Evolutionary conservation across 768 basidiomycete genomes (phyloP).

Genomic region (Amanita subjunquillea): DNA sequence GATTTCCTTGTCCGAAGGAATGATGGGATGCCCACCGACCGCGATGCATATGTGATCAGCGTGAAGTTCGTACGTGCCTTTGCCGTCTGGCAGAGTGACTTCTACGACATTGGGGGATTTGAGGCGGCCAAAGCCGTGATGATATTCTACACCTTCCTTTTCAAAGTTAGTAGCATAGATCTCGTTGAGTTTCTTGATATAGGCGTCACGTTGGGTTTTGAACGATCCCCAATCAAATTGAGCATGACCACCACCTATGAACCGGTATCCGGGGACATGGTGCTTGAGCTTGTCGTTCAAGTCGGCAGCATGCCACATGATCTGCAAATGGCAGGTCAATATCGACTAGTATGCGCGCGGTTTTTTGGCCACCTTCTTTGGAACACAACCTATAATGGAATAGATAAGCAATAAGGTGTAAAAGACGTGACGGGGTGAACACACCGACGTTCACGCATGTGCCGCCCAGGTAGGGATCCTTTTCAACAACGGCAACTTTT

Average conservation of each 20-base stretch:
- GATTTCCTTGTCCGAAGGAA: conserved; percentile 69
- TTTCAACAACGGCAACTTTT: conserved; percentile 87
- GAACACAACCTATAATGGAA: conserved; percentile 68
- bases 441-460: conserved; percentile 97
- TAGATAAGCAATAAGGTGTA: neutral
- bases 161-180: conserved; percentile 88
- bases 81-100: conserved; percentile 58
- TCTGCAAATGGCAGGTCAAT: conserved; percentile 30
- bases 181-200: conserved; percentile 80
- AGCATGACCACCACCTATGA: conserved; percentile 44
- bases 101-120: conserved; percentile 60
- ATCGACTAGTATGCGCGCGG: neutral
- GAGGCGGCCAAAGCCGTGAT: conserved; percentile 70
- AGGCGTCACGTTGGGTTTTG: conserved; percentile 93
- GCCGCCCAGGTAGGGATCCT: conserved; percentile 67
- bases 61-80: conserved; percentile 55
- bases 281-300: conserved; percentile 75
- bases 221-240: conserved; percentile 86
- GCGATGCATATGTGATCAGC: conserved; percentile 77
- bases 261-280: conserved; percentile 65
- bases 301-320: conserved; percentile 98
- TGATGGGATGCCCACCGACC: conserved; percentile 76
- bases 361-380: conserved; percentile 65
- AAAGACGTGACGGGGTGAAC: conserved; percentile 16
- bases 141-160: conserved; percentile 81